Percentiles rank a stretch among this genome's conserved stretches.
These are phyloP conservation scores for Coriolopsis trogii DNA, from an alignment of 1,284 basidiomycete species.

Conservation along the genomic window DNA sequence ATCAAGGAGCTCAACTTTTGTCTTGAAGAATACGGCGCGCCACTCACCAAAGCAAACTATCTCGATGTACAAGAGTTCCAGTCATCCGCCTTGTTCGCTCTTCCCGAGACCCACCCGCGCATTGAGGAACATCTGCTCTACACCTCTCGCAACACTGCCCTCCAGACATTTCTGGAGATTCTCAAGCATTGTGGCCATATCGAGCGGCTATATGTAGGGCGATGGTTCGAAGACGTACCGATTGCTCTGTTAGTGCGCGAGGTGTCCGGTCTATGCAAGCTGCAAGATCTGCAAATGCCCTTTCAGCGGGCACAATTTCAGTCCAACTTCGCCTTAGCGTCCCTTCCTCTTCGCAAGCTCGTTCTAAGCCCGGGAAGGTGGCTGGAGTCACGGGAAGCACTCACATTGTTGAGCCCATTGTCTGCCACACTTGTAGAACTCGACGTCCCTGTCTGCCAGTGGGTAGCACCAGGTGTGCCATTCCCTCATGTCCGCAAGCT, in stretches of 20 bases:
- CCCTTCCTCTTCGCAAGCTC: constrained; percentile 1
- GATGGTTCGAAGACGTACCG: constrained; percentile 5
- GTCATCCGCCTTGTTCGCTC: background rate
- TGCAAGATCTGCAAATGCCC: constrained; percentile 5
- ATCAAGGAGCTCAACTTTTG: constrained; percentile 1
- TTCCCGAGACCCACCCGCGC: background rate
- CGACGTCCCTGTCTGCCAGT: constrained; percentile 8
- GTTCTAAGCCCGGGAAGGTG: constrained; percentile 7
- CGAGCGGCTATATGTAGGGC: background rate
- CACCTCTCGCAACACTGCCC: constrained; percentile 2
- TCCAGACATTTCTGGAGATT: background rate
- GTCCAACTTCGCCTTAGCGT: background rate
- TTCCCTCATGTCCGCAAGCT: constrained; percentile 8
- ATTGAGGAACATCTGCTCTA: constrained; percentile 2
- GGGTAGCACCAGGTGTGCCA: background rate
- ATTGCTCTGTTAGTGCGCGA: background rate
- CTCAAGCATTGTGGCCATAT: constrained; percentile 1
- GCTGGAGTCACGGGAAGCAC: constrained; percentile 4
- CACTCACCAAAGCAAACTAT: constrained; percentile 4
- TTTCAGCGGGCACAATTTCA: background rate
- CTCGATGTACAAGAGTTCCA: background rate
- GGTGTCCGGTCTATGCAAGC: background rate
- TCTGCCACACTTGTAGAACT: constrained; percentile 1
- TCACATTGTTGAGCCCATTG: background rate
- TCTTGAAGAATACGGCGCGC: background rate